These are phyloP conservation scores for Lathyrus oleraceus DNA, from an alignment of 306 rosid species.

Conservation along the genomic window DNA sequence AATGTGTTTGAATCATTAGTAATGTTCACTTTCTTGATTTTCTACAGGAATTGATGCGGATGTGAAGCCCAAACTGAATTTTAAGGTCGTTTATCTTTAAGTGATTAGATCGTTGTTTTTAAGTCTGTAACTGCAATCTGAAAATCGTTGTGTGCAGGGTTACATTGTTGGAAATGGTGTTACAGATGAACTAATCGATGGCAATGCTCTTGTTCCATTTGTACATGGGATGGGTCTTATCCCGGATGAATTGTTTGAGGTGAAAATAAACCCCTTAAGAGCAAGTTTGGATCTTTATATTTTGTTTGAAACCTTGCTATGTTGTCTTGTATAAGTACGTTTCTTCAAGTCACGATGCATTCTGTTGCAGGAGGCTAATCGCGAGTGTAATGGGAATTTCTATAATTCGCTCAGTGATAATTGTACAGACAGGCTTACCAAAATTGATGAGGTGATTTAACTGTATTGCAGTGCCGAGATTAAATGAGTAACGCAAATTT, in stretches of 20 bases:
- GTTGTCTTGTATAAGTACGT: slow-evolving; percentile 12
- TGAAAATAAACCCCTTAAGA: slow-evolving; percentile 30
- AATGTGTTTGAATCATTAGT: slow-evolving; percentile 27
- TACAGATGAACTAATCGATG: slow-evolving; percentile 71
- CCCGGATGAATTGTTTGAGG: slow-evolving; percentile 83
- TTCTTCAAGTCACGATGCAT: slow-evolving; percentile 32
- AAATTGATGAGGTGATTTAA: slow-evolving; percentile 67
- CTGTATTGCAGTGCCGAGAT: background rate
- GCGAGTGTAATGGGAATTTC: slow-evolving; percentile 63
- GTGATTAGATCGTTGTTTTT: slow-evolving; percentile 24
- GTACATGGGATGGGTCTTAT: slow-evolving; percentile 94
- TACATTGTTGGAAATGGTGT: slow-evolving; percentile 96
- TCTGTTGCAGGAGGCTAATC: slow-evolving; percentile 57
- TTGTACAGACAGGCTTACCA: slow-evolving; percentile 52
- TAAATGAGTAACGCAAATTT: slow-evolving; percentile 24
- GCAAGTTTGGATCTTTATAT: slow-evolving; percentile 6
- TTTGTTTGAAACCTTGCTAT: slow-evolving; percentile 18
- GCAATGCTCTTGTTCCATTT: slow-evolving; percentile 94
- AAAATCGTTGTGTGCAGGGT: slow-evolving; percentile 58
- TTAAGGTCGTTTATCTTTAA: slow-evolving; percentile 57
- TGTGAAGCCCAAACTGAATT: slow-evolving; percentile 60
- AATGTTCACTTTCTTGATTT: slow-evolving; percentile 30
- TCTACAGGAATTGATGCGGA: slow-evolving; percentile 68
- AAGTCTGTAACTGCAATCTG: slow-evolving; percentile 30
- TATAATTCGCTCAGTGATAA: slow-evolving; percentile 36